phyloP scores from a whole-genome alignment of 2,329 filamentous ascomycete genomes.

The Ceratocystis smalleyi region DNA sequence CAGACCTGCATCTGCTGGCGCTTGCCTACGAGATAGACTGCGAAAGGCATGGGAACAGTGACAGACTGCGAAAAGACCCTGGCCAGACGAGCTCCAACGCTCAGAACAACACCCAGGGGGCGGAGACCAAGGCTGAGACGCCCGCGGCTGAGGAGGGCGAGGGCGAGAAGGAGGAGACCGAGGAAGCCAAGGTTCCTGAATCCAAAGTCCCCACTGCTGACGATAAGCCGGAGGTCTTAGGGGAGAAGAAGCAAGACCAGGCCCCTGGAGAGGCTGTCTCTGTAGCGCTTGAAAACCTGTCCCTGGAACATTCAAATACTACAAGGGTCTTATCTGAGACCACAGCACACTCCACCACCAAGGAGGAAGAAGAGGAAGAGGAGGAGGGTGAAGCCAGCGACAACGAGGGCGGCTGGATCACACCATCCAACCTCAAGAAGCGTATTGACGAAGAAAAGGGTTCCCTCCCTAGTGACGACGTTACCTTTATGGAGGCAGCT shows the following conservation, averaged over 20 bases:
- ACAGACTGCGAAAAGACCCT: slow-evolving; percentile 14
- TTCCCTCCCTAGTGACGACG: slow-evolving; percentile 26
- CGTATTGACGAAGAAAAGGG: slow-evolving; percentile 54
- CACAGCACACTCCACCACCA: background rate
- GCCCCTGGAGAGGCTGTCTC: background rate
- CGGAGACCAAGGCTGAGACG: slow-evolving; percentile 18
- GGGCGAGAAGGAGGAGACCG: background rate
- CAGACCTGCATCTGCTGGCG: slow-evolving; percentile 79
- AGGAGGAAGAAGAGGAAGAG: background rate
- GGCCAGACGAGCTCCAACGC: slow-evolving; percentile 13
- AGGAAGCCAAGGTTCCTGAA: background rate
- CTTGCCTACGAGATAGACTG: slow-evolving; percentile 89
- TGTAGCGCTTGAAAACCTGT: slow-evolving; percentile 6
- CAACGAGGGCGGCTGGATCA: slow-evolving; percentile 66
- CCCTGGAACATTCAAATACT: background rate
- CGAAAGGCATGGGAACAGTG: slow-evolving; percentile 54
- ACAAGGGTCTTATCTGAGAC: background rate
- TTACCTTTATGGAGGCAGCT: slow-evolving; percentile 62
- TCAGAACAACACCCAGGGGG: background rate
- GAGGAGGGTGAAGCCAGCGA: slow-evolving; percentile 19
- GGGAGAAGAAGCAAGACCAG: background rate
- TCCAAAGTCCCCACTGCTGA: background rate
- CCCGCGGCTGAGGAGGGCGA: background rate
- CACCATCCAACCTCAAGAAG: slow-evolving; percentile 77
- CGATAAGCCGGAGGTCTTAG: background rate